phyloP scores from a whole-genome alignment of 495 filamentous ascomycete genomes.

The Cercophora scortea region DNA sequence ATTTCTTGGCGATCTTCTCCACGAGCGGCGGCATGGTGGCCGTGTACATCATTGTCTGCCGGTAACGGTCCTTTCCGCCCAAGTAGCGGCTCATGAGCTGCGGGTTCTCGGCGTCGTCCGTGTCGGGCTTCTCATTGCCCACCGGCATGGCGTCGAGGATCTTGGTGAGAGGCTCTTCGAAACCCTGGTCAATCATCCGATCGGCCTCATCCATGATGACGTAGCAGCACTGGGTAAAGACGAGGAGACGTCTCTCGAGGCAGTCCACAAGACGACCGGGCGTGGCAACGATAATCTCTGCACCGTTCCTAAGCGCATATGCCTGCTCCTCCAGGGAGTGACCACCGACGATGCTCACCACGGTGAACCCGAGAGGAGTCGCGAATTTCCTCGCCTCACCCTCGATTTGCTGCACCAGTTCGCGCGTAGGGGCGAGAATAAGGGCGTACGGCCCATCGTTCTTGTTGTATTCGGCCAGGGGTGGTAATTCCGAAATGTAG shows the following conservation, averaged over 20 bases:
- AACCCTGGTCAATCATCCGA: slow-evolving; percentile 97
- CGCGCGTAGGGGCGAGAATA: slow-evolving; percentile 94
- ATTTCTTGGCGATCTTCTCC: slow-evolving; percentile 93
- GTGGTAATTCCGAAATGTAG: slow-evolving; percentile 88
- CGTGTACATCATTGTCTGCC: slow-evolving; percentile 99
- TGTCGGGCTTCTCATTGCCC: slow-evolving; percentile 91
- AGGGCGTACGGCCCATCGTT: slow-evolving; percentile 96
- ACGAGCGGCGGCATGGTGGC: slow-evolving; percentile 94
- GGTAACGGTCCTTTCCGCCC: slow-evolving; percentile 77
- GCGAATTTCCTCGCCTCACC: slow-evolving; percentile 92
- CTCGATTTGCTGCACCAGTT: slow-evolving; percentile 97
- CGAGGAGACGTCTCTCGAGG: slow-evolving; percentile 85
- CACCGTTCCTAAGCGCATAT: slow-evolving; percentile 86
- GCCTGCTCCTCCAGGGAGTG: slow-evolving; percentile 94
- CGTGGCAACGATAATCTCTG: slow-evolving; percentile 97
- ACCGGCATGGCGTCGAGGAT: slow-evolving; percentile 97
- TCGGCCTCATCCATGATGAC: slow-evolving; percentile 97
- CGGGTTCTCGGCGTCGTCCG: slow-evolving; percentile 85
- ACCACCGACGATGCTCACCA: slow-evolving; percentile 95
- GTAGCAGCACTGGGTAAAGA: slow-evolving; percentile 94
- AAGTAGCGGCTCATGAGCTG: slow-evolving; percentile 75
- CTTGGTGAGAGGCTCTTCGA: slow-evolving; percentile 96
- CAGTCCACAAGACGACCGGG: slow-evolving; percentile 96
- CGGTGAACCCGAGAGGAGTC: slow-evolving; percentile 82
- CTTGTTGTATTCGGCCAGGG: slow-evolving; percentile 78